phyloP scores from a whole-genome alignment of 2,329 filamentous ascomycete species.

The Beauveria sp. region DNA sequence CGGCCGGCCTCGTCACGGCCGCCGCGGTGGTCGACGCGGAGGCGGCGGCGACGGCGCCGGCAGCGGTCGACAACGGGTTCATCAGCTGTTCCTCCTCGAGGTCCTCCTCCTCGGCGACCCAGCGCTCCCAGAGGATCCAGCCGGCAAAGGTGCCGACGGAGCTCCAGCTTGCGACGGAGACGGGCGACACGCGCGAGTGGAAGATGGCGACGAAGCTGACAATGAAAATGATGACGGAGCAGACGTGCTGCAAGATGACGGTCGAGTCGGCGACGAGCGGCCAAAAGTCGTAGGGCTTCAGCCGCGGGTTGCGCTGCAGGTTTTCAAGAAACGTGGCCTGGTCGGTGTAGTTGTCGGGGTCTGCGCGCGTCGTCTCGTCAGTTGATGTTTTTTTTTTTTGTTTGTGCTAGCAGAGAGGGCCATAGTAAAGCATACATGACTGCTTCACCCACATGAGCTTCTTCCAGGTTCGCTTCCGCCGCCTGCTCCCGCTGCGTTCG shows the following conservation, averaged over 20 bases:
- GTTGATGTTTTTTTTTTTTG: neutral
- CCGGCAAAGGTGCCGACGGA: slow-evolving; percentile 76
- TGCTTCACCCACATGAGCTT: slow-evolving; percentile 98
- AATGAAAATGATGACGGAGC: slow-evolving; percentile 88
- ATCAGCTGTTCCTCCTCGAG: slow-evolving; percentile 31
- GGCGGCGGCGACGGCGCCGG: slow-evolving; percentile 22
- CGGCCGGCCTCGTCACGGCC: neutral
- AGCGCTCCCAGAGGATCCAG: slow-evolving; percentile 88
- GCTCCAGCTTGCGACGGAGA: slow-evolving; percentile 81
- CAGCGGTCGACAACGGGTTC: slow-evolving; percentile 24
- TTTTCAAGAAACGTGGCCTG: slow-evolving; percentile 94
- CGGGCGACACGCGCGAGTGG: slow-evolving; percentile 77
- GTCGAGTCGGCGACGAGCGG: slow-evolving; percentile 90
- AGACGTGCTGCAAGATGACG: slow-evolving; percentile 94
- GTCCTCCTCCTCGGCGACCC: slow-evolving; percentile 67
- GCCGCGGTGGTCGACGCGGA: neutral
- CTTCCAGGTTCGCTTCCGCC: slow-evolving; percentile 75
- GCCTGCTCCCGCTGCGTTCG: slow-evolving; percentile 57
- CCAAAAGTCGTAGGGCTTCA: slow-evolving; percentile 98
- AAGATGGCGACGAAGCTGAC: slow-evolving; percentile 91
- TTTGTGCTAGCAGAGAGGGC: neutral
- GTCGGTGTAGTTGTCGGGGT: slow-evolving; percentile 98
- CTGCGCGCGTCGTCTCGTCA: slow-evolving; percentile 33
- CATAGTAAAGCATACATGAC: slow-evolving; percentile 54
- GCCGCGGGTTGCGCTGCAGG: slow-evolving; percentile 84